phyloP scores from a whole-genome alignment of 495 filamentous ascomycete genomes.

The Aspergillus wentii region DNA sequence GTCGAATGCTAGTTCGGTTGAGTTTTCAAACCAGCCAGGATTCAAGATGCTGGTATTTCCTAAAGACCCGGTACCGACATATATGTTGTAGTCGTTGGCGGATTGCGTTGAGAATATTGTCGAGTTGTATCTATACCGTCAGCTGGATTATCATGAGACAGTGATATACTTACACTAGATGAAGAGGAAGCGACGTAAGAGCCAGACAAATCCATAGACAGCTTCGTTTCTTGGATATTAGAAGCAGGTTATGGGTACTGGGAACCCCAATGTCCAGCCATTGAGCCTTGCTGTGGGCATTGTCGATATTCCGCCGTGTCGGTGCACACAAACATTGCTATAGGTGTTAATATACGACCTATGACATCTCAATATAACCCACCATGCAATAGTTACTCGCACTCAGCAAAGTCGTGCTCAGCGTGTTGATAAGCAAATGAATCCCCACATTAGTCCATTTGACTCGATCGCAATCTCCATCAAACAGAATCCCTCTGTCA shows the following conservation, averaged over 20 bases:
- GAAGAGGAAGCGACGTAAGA: not conserved
- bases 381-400: not conserved
- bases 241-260: not conserved
- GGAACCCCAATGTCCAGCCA: not conserved
- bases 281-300: not conserved
- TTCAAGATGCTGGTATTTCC: not conserved
- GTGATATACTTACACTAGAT: not conserved
- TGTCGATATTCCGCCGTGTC: not conserved
- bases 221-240: not conserved
- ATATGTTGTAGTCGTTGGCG: constrained; percentile 32
- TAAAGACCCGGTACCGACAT: not conserved
- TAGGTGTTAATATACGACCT: not conserved
- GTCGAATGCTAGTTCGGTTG: no score
- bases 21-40: not conserved
- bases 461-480: not conserved
- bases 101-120: constrained; percentile 14
- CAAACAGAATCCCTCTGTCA: not conserved
- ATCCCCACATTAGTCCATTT: not conserved
- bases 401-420: not conserved
- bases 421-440: not conserved
- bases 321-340: not conserved
- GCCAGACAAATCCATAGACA: not conserved
- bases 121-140: constrained; percentile 16
- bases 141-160: not conserved
- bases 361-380: not conserved